Percentiles rank a stretch among this genome's conserved stretches.
These are phyloP conservation scores for Theobroma grandiflorum DNA, from an alignment of 441 rosid species.

Conservation along the genomic window DNA sequence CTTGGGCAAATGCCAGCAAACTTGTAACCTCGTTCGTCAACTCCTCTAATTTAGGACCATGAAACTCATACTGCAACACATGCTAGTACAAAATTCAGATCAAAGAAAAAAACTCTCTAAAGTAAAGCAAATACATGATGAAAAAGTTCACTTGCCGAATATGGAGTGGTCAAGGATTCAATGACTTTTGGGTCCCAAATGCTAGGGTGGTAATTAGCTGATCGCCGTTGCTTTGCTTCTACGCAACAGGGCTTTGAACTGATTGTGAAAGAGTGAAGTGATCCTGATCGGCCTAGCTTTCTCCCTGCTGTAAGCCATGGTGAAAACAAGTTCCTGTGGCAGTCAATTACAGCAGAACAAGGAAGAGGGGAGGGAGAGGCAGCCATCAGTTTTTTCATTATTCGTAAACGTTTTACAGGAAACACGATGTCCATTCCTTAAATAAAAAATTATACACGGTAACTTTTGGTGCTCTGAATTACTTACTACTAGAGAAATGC, in stretches of 20 bases:
- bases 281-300: not conserved
- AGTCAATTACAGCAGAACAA: not conserved
- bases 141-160: not conserved
- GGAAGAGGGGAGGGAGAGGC: not conserved
- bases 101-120: not conserved
- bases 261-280: not conserved
- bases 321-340: not conserved
- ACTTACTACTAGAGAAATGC: too few relatives aligned
- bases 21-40: slow-evolving; percentile 34
- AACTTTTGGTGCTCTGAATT: too few relatives aligned
- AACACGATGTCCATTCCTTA: not conserved
- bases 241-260: not conserved
- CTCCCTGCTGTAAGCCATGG: not conserved
- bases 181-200: slow-evolving; percentile 9
- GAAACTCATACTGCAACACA: slow-evolving; percentile 29
- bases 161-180: not conserved
- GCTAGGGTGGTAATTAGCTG: not conserved
- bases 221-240: not conserved
- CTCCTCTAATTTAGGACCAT: slow-evolving; percentile 20
- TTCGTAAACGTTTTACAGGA: not conserved
- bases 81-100: not conserved
- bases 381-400: not conserved
- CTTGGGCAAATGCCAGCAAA: not conserved
- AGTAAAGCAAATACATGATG: not conserved
- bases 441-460: not conserved